A percentile compares a stretch with the other conserved stretches of the same genome.
These are phyloP conservation scores for Delphinella strobiligena DNA, from an alignment of 2,329 filamentous ascomycete genomes.

Conservation along the genomic window DNA sequence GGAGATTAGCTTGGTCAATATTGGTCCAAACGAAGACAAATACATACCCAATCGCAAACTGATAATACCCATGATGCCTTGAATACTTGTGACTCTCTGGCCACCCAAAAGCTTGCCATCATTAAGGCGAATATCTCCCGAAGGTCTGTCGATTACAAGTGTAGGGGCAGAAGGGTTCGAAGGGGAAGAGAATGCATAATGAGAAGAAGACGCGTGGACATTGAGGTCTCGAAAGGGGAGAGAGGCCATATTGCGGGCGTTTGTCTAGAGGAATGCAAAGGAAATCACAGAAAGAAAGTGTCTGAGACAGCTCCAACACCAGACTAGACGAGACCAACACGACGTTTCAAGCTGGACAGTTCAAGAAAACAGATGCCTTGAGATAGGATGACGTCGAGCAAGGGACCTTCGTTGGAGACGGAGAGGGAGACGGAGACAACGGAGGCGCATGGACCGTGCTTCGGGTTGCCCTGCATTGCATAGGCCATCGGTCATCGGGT, in stretches of 20 bases:
- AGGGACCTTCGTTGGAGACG: too few species aligned
- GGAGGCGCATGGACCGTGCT: too few species aligned
- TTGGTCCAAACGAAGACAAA: background rate
- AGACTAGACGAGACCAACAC: too few species aligned
- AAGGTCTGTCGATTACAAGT: constrained; percentile 80
- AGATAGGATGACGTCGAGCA: too few species aligned
- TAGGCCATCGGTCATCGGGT: too few species aligned
- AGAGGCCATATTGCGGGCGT: constrained; percentile 31
- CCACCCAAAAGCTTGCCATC: constrained; percentile 64
- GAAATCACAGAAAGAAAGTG: too few species aligned
- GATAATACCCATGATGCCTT: constrained; percentile 88
- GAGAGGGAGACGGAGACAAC: too few species aligned
- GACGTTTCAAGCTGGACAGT: too few species aligned
- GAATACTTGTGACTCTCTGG: constrained; percentile 85
- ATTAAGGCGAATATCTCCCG: constrained; percentile 75
- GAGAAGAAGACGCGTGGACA: constrained; percentile 78
- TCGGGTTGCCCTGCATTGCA: too few species aligned
- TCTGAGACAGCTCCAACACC: too few species aligned
- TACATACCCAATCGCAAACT: constrained; percentile 74
- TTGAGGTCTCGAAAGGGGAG: constrained; percentile 91
- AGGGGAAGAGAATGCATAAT: constrained; percentile 94
- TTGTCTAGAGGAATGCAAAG: background rate
- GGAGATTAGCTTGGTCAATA: constrained; percentile 4
- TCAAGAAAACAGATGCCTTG: too few species aligned
- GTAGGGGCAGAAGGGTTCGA: constrained; percentile 83